Evolutionary conservation across 2,329 filamentous ascomycete genomes (phyloP), one percentile per base, ranked within the genome.

Genomic region (Massarina eburnea): DNA sequence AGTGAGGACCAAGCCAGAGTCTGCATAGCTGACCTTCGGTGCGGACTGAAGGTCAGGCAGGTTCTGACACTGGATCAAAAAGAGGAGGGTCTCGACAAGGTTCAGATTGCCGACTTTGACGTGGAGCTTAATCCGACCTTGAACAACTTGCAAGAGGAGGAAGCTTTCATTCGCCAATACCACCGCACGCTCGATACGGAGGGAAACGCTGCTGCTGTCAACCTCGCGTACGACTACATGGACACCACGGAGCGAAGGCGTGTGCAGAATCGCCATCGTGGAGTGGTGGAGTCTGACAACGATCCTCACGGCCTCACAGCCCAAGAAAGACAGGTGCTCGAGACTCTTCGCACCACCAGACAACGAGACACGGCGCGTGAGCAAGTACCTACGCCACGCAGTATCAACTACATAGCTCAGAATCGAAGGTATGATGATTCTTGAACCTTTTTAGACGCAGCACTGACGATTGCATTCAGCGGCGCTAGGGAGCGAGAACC

Each of bases 1-100:
- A 89, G 91, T 8, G 94, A 99, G 70, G 89, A 96, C 59, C 85
- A 88, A 52, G 88, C 86, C 3, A 79, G 84, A 45, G 77, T 91
- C 14, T 89, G 87, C 29, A 76, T 92, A 30, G 86, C 86, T 4
- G 89, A 94, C 67, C 72, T 89, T 39, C 80, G 88, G 22, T 80
- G 76, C 55, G 81, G 84, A 18, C 84, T 89, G 51, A 75, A 79
- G 37, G 78, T 82, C 41, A 82, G 85, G 36, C 89, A 94, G 64
- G 79, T 87, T 24, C 75, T 94, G 22, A 73, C 80, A 21, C 76
- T 92, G 33, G 80, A 84, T 54, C 75, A 76, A 12, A 76, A 81
- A 41, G 72, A 74, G 22, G 77, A 80, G 20, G 77, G 76, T 3
- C 79, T 83, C 39, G 76, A 82, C 43, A 79, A 79, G 47, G 64